phyloP scores from a whole-genome alignment of 148 eudicot genomes.

The Camellia granthamiana region DNA sequence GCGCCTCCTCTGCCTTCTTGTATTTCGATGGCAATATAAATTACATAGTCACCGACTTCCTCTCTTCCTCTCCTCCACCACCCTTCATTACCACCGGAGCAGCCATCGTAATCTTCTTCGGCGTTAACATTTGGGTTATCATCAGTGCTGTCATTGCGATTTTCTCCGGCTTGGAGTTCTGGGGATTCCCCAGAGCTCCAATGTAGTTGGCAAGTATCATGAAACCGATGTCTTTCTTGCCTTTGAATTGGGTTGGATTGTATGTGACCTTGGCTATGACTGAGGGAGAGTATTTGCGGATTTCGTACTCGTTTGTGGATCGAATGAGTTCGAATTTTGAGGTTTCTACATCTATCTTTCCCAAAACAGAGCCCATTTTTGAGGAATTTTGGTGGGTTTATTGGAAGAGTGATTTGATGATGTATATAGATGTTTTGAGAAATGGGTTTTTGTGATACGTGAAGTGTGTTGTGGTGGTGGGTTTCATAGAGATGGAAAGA shows the following conservation, averaged over 20 bases:
- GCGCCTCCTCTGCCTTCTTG: slow-evolving; percentile 56
- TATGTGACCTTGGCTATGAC: slow-evolving; percentile 65
- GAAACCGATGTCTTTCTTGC: slow-evolving; percentile 74
- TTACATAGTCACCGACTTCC: slow-evolving; percentile 52
- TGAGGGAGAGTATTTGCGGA: slow-evolving; percentile 57
- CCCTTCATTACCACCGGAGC: slow-evolving; percentile 47
- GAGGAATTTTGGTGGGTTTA: not conserved
- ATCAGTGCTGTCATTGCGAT: slow-evolving; percentile 79
- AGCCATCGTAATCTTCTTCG: slow-evolving; percentile 52
- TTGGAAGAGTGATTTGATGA: too few relatives aligned
- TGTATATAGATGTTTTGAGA: too few relatives aligned
- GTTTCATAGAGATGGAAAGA: not conserved
- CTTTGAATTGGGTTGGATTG: slow-evolving; percentile 53
- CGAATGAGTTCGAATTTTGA: slow-evolving; percentile 50
- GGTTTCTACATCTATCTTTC: slow-evolving; percentile 57
- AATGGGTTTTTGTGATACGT: too few relatives aligned
- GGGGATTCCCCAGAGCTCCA: slow-evolving; percentile 67
- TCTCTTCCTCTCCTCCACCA: slow-evolving; percentile 13
- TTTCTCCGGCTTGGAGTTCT: slow-evolving; percentile 49
- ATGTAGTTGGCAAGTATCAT: slow-evolving; percentile 62
- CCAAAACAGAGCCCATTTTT: slow-evolving; percentile 58
- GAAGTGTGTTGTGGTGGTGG: not conserved
- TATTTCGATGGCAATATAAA: slow-evolving; percentile 71
- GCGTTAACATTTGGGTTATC: slow-evolving; percentile 25
- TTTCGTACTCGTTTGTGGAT: slow-evolving; percentile 58